Evolutionary conservation across 108 stramenopile species (phyloP).

Genomic region (Pelagomonas calceolata): DNA sequence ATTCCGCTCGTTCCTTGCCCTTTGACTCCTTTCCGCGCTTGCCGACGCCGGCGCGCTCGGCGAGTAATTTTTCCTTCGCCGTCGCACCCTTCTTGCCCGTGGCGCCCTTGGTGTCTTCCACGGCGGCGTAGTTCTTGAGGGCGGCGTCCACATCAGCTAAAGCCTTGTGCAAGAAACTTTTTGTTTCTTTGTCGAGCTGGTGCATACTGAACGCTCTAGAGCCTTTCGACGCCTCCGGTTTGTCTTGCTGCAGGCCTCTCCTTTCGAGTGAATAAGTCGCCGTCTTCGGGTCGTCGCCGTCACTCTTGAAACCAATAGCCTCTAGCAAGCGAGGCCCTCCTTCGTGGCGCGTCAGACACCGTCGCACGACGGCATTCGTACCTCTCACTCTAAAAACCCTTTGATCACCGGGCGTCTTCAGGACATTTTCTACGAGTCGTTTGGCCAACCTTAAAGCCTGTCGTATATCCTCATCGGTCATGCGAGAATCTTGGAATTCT

Average conservation of each 20-base stretch:
- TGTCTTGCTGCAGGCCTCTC: no score
- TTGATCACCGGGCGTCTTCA: slow-evolving; percentile 21
- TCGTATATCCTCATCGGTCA: not conserved
- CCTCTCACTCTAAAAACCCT: slow-evolving; percentile 15
- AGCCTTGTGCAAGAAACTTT: slow-evolving; percentile 23
- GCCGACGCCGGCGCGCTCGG: no score
- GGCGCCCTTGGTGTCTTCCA: not conserved
- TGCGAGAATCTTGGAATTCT: not conserved
- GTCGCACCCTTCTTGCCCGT: not conserved
- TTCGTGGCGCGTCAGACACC: slow-evolving; percentile 10
- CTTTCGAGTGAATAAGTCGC: no score
- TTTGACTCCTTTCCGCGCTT: no score
- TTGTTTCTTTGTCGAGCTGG: slow-evolving; percentile 2
- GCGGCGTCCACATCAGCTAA: slow-evolving; percentile 26
- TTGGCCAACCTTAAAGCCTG: not conserved
- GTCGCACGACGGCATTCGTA: slow-evolving; percentile 10
- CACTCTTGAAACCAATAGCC: slow-evolving; percentile 21
- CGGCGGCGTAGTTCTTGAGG: slow-evolving; percentile 1
- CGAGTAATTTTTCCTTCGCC: not conserved
- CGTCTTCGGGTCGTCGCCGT: not conserved
- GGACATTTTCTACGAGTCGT: slow-evolving; percentile 16
- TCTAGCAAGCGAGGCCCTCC: slow-evolving; percentile 20
- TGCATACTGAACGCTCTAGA: not conserved
- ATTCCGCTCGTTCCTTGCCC: slow-evolving; percentile 1
- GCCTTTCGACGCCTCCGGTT: not conserved